Evolutionary conservation across 768 basidiomycete species (phyloP).

Genomic region (Erythrobasidium yunnanense): DNA sequence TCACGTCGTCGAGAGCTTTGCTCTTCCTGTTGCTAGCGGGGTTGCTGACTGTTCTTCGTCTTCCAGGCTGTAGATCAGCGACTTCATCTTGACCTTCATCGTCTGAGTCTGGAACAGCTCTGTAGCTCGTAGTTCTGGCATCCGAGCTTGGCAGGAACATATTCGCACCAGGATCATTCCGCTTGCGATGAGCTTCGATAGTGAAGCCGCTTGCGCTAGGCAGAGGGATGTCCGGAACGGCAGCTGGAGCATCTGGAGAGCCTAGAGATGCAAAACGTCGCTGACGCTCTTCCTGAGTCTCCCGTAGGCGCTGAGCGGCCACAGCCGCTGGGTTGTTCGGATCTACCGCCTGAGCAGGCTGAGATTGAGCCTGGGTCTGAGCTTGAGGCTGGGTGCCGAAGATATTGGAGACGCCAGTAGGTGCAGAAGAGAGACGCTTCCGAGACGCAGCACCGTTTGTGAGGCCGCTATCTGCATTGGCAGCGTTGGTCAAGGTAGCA

Average conservation of each 20-base stretch:
- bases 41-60: not conserved
- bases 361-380: too few relatives aligned
- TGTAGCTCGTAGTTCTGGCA: not conserved
- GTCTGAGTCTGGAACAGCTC: not conserved
- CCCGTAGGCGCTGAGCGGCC: not conserved
- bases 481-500: not conserved
- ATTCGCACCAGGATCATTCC: constrained; percentile 13
- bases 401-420: not conserved
- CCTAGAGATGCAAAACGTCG: constrained; percentile 11
- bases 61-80: not conserved
- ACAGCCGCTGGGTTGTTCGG: not conserved
- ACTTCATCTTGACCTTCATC: not conserved
- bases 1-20: not conserved
- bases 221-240: not conserved
- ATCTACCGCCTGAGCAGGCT: not conserved
- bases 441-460: not conserved
- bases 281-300: constrained; percentile 19
- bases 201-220: constrained; percentile 1
- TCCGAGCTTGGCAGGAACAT: constrained; percentile 1
- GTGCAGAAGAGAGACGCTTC: not conserved
- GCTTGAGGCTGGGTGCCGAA: too few relatives aligned
- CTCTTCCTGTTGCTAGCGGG: not conserved
- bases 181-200: constrained; percentile 15
- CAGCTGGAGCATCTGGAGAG: not conserved
- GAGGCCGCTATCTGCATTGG: not conserved